phyloP scores from a whole-genome alignment of 2,329 filamentous ascomycete genomes.

The Talaromyces sp. region DNA sequence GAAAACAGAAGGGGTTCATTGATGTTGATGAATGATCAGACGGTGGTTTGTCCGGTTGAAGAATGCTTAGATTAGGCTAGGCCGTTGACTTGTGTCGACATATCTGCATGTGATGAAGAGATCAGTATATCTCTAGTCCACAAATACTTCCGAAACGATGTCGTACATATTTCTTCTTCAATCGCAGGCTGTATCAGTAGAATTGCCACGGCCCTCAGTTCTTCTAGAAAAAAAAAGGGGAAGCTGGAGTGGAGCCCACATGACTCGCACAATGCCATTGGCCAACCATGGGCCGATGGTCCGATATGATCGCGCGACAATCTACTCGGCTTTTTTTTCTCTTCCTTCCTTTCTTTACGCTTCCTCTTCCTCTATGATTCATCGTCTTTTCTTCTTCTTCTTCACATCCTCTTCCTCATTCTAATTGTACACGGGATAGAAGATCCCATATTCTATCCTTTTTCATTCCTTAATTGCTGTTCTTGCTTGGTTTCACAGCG shows the following conservation, averaged over 20 bases:
- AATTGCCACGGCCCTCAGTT: background rate
- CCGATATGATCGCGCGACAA: slow-evolving; percentile 2
- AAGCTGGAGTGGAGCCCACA: background rate
- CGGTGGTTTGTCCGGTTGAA: background rate
- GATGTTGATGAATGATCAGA: background rate
- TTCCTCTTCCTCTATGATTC: background rate
- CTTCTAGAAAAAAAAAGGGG: background rate
- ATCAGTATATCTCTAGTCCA: too few species aligned
- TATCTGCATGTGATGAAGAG: too few species aligned
- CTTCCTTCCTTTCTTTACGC: background rate
- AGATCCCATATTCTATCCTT: background rate
- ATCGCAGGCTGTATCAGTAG: background rate
- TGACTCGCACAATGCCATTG: background rate
- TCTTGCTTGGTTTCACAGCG: background rate
- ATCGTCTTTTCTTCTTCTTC: slow-evolving; percentile 6
- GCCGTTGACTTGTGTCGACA: too few species aligned
- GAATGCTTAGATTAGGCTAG: too few species aligned
- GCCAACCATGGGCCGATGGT: background rate
- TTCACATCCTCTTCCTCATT: background rate
- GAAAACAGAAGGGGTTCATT: slow-evolving; percentile 26
- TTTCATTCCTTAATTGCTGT: background rate
- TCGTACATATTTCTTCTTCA: too few species aligned
- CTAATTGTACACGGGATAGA: background rate
- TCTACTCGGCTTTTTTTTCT: background rate
- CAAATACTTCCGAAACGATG: too few species aligned